Evolutionary conservation across 108 stramenopile genomes (phyloP).

Genomic region (Fistulifera solaris): DNA sequence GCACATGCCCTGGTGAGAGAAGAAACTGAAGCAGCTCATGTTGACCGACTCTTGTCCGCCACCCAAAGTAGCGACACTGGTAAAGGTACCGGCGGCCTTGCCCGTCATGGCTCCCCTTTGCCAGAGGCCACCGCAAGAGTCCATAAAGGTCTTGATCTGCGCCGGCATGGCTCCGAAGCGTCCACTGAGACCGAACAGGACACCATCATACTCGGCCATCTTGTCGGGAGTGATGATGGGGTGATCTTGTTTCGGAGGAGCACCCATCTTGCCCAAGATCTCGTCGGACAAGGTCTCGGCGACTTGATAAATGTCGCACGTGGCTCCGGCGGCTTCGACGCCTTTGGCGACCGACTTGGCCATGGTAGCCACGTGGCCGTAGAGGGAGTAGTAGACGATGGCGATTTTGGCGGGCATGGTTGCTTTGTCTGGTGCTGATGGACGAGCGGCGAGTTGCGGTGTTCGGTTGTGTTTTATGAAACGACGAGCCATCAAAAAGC

Average conservation of each 20-base stretch:
- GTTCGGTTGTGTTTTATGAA: too few relatives aligned
- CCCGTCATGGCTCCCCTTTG: conserved; percentile 47
- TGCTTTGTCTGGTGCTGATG: background rate
- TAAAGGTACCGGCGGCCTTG: conserved; percentile 61
- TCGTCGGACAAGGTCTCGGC: conserved; percentile 56
- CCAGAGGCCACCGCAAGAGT: conserved; percentile 63
- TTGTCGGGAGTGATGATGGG: conserved; percentile 35
- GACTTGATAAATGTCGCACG: conserved; percentile 39
- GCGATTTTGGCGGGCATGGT: conserved; percentile 31
- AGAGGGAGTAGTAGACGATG: conserved; percentile 48
- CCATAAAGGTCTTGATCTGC: conserved; percentile 68
- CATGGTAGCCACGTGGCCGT: conserved; percentile 46
- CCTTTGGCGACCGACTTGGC: conserved; percentile 37
- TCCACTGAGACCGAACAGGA: conserved; percentile 58
- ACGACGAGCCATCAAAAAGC: too few relatives aligned
- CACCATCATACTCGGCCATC: conserved; percentile 46
- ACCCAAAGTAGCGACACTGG: conserved; percentile 39
- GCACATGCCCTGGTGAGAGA: conserved; percentile 72
- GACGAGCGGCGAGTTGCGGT: too few relatives aligned
- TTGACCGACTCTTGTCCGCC: conserved; percentile 71
- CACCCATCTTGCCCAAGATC: conserved; percentile 60
- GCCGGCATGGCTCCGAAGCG: conserved; percentile 55
- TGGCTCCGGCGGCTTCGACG: conserved; percentile 37
- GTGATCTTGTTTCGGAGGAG: conserved; percentile 32
- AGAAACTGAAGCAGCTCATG: conserved; percentile 45